Evolutionary conservation across 2,329 filamentous ascomycete species (phyloP).

Genomic region (Aotearoamyces nothofagi): DNA sequence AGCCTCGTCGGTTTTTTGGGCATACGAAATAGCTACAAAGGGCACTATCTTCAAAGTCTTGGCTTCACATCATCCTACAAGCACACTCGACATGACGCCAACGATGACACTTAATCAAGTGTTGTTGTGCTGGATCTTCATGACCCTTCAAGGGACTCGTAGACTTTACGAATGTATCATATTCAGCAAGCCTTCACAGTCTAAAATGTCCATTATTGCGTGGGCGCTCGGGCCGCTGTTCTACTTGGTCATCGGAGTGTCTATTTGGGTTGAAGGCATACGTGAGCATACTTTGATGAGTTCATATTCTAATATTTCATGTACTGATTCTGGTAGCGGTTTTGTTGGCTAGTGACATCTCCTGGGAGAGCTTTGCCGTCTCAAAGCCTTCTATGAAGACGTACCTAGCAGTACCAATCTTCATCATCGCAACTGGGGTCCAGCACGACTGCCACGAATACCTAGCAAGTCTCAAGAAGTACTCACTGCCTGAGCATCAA

Average conservation of each 20-base stretch:
- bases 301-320: slow-evolving; percentile 4
- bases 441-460: slow-evolving; percentile 64
- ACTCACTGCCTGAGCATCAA: slow-evolving; percentile 62
- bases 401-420: slow-evolving; percentile 41
- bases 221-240: slow-evolving; percentile 68
- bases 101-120: slow-evolving; percentile 50
- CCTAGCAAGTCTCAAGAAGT: slow-evolving; percentile 59
- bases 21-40: slow-evolving; percentile 38
- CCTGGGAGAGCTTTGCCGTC: slow-evolving; percentile 9
- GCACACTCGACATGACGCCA: too few species aligned
- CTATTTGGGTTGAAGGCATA: slow-evolving; percentile 74
- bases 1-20: slow-evolving; percentile 60
- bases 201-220: slow-evolving; percentile 74
- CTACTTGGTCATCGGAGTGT: slow-evolving; percentile 58
- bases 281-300: slow-evolving; percentile 30
- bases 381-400: slow-evolving; percentile 28
- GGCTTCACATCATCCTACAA: slow-evolving; percentile 20
- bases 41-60: slow-evolving; percentile 38
- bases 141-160: slow-evolving; percentile 60
- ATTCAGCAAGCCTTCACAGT: slow-evolving; percentile 46
- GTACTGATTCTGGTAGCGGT: slow-evolving; percentile 8
- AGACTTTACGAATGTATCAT: slow-evolving; percentile 61
- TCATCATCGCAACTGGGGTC: slow-evolving; percentile 51
- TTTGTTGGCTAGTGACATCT: slow-evolving; percentile 5
- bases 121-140: slow-evolving; percentile 51